Conservation (phyloP, 208 protist genomes). For the Leishmania arabica region DNA sequence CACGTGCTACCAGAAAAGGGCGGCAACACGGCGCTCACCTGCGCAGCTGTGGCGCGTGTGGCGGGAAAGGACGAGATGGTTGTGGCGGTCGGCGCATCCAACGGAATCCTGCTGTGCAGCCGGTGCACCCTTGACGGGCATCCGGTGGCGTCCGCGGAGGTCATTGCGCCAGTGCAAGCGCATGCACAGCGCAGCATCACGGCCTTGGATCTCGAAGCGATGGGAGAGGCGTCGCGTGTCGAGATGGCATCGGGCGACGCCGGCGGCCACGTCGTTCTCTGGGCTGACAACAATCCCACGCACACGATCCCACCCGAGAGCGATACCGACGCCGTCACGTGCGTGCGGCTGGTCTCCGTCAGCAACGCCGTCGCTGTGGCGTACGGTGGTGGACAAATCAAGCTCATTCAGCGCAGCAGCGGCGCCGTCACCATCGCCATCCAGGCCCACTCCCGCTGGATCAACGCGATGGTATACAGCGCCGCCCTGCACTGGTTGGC, state of each 20-base stretch:
- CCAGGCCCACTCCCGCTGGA: conserved; percentile 70
- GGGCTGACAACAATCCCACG: conserved; percentile 30
- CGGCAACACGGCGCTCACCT: not conserved
- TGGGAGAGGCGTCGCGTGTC: conserved; percentile 2
- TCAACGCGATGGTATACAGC: conserved; percentile 50
- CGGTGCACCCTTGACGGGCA: conserved; percentile 14
- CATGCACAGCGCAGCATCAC: conserved; percentile 49
- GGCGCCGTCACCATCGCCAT: conserved; percentile 40
- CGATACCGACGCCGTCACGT: conserved; percentile 47
- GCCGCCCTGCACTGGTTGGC: conserved; percentile 24
- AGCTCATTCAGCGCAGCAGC: conserved; percentile 31
- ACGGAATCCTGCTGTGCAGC: conserved; percentile 2
- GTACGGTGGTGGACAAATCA: conserved; percentile 56
- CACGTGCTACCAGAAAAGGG: conserved; percentile 2
- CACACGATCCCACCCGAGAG: conserved; percentile 22
- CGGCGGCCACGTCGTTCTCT: conserved; percentile 46
- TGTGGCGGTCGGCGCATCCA: conserved; percentile 12
- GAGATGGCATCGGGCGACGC: conserved; percentile 45
- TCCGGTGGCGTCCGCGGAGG: not conserved
- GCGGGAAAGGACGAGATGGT: conserved; percentile 9
- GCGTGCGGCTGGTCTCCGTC: conserved; percentile 30
- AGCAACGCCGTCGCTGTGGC: conserved; percentile 37
- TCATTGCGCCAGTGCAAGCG: conserved; percentile 13
- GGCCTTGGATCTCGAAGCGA: conserved; percentile 36
- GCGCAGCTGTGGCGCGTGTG: conserved; percentile 6